phyloP scores from a whole-genome alignment of 352 stramenopile species.

The Pythium brachiatum region DNA sequence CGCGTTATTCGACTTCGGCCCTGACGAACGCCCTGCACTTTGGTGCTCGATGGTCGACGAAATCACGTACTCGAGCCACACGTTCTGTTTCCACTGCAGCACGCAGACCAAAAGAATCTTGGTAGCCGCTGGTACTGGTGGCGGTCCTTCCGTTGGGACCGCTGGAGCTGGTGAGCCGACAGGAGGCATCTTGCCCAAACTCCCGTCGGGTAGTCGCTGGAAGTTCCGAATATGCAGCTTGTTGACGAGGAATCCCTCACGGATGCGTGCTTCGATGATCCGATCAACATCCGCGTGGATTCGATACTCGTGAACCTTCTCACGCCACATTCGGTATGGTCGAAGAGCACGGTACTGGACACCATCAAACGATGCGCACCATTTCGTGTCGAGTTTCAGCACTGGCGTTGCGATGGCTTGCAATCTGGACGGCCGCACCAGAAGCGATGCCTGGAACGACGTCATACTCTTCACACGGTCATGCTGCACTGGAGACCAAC shows the following conservation, averaged over 20 bases:
- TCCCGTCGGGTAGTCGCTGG: slow-evolving; percentile 25
- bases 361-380: slow-evolving; percentile 70
- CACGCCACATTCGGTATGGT: slow-evolving; percentile 82
- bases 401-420: slow-evolving; percentile 65
- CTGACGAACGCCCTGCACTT: not conserved
- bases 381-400: slow-evolving; percentile 63
- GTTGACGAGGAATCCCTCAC: slow-evolving; percentile 84
- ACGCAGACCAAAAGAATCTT: slow-evolving; percentile 83
- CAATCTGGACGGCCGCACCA: slow-evolving; percentile 66
- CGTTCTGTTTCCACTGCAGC: slow-evolving; percentile 86
- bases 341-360: slow-evolving; percentile 58
- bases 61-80: slow-evolving; percentile 88
- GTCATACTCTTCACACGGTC: slow-evolving; percentile 47
- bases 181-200: slow-evolving; percentile 14
- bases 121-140: slow-evolving; percentile 24
- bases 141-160: not conserved
- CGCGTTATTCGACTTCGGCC: not conserved
- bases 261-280: slow-evolving; percentile 76
- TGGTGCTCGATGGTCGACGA: slow-evolving; percentile 58
- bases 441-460: slow-evolving; percentile 49
- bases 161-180: not conserved
- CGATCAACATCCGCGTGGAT: slow-evolving; percentile 79
- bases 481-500: not conserved
- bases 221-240: slow-evolving; percentile 54
- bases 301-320: slow-evolving; percentile 88